These are phyloP conservation scores for Boletus subparvulus DNA, from an alignment of 768 basidiomycete genomes.

Conservation along the genomic window DNA sequence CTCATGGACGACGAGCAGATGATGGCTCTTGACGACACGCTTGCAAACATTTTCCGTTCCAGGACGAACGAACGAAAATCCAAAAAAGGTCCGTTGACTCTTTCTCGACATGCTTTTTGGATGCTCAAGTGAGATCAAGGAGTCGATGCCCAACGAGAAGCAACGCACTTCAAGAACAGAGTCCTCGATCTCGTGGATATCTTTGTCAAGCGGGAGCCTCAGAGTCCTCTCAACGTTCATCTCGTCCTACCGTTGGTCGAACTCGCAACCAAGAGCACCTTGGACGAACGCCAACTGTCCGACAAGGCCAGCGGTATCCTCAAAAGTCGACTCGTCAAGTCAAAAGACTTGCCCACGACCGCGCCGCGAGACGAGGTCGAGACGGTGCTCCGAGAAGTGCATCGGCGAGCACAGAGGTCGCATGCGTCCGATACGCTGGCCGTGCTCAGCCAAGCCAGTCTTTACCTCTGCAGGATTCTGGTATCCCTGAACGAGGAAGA, in stretches of 20 bases:
- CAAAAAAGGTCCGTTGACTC: conserved; percentile 55
- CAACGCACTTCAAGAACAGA: conserved; percentile 94
- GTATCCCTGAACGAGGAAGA: conserved; percentile 38
- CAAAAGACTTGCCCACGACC: conserved; percentile 61
- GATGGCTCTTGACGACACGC: conserved; percentile 92
- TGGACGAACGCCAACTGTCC: conserved; percentile 84
- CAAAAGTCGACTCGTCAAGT: conserved; percentile 67
- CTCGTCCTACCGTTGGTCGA: conserved; percentile 77
- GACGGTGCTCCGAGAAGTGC: conserved; percentile 59
- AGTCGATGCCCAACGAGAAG: conserved; percentile 76
- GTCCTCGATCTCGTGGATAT: conserved; percentile 93
- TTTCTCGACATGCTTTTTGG: not conserved
- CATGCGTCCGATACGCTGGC: conserved; percentile 61
- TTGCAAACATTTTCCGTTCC: conserved; percentile 82
- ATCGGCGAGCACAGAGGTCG: conserved; percentile 67
- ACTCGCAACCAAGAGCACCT: conserved; percentile 60
- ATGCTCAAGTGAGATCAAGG: conserved; percentile 35
- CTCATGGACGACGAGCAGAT: conserved; percentile 97
- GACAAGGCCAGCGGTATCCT: conserved; percentile 86
- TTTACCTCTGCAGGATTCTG: conserved; percentile 65
- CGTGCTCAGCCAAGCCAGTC: conserved; percentile 64
- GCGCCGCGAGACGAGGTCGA: conserved; percentile 33
- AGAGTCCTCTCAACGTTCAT: conserved; percentile 65
- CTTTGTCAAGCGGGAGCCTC: conserved; percentile 73
- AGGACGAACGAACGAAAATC: conserved; percentile 59